Conservation (phyloP, 257 asterid genomes). For the Solanum phureja region DNA sequence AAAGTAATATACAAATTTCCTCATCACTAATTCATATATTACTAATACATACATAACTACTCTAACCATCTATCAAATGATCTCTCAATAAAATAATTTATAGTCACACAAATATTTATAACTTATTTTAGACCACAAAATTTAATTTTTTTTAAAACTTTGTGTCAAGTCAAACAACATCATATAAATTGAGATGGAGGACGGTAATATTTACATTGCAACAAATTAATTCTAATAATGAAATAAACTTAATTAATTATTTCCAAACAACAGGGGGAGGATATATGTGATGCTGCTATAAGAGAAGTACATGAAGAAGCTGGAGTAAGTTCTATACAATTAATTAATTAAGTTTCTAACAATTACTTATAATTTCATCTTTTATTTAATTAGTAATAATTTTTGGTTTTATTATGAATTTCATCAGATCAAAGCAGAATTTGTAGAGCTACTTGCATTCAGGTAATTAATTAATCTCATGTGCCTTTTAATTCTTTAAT, state of each 20-base stretch:
- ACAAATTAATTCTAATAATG: no score
- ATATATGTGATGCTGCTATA: conserved; percentile 80
- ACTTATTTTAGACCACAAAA: no score
- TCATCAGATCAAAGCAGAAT: conserved; percentile 58
- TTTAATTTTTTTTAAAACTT: no score
- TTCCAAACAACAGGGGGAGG: conserved; percentile 50
- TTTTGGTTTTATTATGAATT: neutral
- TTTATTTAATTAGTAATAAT: neutral
- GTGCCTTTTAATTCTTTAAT: neutral
- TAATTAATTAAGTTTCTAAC: neutral
- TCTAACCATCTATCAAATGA: no score
- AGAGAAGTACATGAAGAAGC: conserved; percentile 97
- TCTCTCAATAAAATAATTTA: no score
- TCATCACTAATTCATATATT: no score
- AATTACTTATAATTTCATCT: neutral
- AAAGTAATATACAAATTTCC: no score
- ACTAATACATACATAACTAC: no score
- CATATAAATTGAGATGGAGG: no score
- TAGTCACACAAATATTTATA: no score
- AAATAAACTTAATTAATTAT: neutral
- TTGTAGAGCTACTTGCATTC: conserved; percentile 72
- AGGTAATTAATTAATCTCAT: conserved; percentile 33
- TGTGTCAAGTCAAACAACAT: no score
- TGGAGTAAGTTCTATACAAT: conserved; percentile 42
- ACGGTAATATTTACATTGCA: no score